Evolutionary conservation across 805 yeast species (phyloP), one percentile per base, ranked within the genome.

Genomic region (Candida ficus): DNA sequence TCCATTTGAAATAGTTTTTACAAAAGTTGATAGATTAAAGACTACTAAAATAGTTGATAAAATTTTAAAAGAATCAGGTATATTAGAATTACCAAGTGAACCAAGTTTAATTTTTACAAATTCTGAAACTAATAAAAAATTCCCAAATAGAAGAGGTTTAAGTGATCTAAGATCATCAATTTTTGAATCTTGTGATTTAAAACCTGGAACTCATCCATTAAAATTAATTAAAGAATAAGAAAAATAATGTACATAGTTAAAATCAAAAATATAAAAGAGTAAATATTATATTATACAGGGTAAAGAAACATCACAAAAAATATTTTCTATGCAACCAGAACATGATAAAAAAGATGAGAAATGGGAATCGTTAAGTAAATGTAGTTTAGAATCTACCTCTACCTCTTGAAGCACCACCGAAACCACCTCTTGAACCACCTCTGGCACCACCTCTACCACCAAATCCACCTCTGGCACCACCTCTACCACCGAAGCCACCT

Each of bases 1-100:
- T 4, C 78, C 84, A 1, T 86, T 80, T 60, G 91, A 85, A 44
- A 61, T 88, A 6, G 74, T 88, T 0, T 75, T 87, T 58, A 88
- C 95, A 20, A 88, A 88, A 52, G 73, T 81, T 35, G 96, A 89
- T 56, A 69, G 69, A 45, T 53, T 82, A 5, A 60, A 62, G 21
- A 48, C 52, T 3, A 54, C 64, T 21, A 53, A 56, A n/a, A 57
- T 60, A 5, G 57, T 80, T 3, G 62, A 70, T n/a, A 54, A 58
- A 2, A 53, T 63, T 11, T 52, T 77, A 18, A 52, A 57, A 3
- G 62, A 64, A 3, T 61, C 71, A 10, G 64, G 62, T 1, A 57
- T 73, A 7, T 44, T 56, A n/a, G 68, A 74, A 1, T 53, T 70
- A 14, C 61, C 75, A 2, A 56, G 73, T 28, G 56, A 62, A 27